phyloP scores from a whole-genome alignment of 768 basidiomycete species.

The Amyloporia xantha region DNA sequence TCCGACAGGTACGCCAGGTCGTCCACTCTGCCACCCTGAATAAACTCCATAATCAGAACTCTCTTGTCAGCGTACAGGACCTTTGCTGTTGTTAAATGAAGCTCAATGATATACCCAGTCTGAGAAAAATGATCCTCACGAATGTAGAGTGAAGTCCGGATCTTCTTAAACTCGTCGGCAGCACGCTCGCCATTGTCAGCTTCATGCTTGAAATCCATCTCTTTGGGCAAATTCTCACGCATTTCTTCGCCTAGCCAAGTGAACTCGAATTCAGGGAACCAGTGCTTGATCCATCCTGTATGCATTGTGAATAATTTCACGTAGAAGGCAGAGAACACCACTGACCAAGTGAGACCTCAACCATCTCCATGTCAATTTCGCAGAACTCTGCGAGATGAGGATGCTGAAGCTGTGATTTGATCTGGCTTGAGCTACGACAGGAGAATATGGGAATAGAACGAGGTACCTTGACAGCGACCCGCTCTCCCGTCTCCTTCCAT shows the following conservation, averaged over 20 bases:
- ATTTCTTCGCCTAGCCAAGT: slow-evolving; percentile 94
- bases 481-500: slow-evolving; percentile 61
- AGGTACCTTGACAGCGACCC: slow-evolving; percentile 80
- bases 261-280: slow-evolving; percentile 94
- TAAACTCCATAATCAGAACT: slow-evolving; percentile 93
- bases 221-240: slow-evolving; percentile 83
- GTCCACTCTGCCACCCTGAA: slow-evolving; percentile 83
- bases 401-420: slow-evolving; percentile 63
- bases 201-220: slow-evolving; percentile 94
- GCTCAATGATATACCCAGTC: not conserved
- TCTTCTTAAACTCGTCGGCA: slow-evolving; percentile 56
- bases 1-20: slow-evolving; percentile 78
- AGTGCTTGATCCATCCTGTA: slow-evolving; percentile 76
- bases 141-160: slow-evolving; percentile 81
- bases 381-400: slow-evolving; percentile 91
- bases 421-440: not conserved
- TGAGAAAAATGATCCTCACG: slow-evolving; percentile 34
- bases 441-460: slow-evolving; percentile 3
- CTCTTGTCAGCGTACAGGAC: slow-evolving; percentile 78
- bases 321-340: not conserved
- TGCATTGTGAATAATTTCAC: slow-evolving; percentile 4
- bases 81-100: slow-evolving; percentile 35
- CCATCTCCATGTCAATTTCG: slow-evolving; percentile 84
- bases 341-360: slow-evolving; percentile 64
- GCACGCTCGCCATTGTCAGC: slow-evolving; percentile 78